Base-by-base conservation (phyloP, 441 rosid species). In the Gossypium trilobum region DNA sequence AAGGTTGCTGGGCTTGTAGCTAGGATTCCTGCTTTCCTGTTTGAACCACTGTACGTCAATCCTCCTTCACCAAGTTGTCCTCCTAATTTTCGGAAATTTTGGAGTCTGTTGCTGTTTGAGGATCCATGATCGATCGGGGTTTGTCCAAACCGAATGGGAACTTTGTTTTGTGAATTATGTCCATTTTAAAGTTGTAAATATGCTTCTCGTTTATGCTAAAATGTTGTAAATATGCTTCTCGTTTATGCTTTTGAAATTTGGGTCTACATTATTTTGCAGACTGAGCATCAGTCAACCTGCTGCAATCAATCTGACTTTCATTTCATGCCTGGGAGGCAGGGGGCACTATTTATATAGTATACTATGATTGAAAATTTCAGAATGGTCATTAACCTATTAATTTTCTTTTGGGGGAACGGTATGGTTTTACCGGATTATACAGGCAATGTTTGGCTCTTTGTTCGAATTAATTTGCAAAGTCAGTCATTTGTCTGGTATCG, bases 81-180 rank as follows among this genome's bases (percentile, higher is more conserved):
- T 82, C 70, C 39, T 78, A 75, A 75, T 66, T 78, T 62, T 75
- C 23, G 74, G 70, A 84, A 83, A 65, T 84, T 82, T 82, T 82
- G 84, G 66, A 60, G 48, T 55, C 70, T 74, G 70, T 74, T 74
- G 77, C 70, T 71, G 70, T 77, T 74, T 66, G 76, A 65, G 72
- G 60, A 73, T 77, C 60, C 58, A 68, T 77, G 57, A 50, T 75
- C 22, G 31, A 56, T 57, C 10, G 58, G 62, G 68, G 27, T 60
- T 14, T 39, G 39, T 59, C 73, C 11, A 74, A 74, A 75, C 75
- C 65, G 51, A 56, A 65, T 64, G 79, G 78, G 78, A 71, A 48
- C 44, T 75, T 73, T 73, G 75, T 46, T 59, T 71, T 80, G 79
- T 76, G 71, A 74, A 64, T 78, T 54, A 73, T 75, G 58, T 57